Conservation (phyloP, 73 alveolate genomes). For the Urostyla sp. region DNA sequence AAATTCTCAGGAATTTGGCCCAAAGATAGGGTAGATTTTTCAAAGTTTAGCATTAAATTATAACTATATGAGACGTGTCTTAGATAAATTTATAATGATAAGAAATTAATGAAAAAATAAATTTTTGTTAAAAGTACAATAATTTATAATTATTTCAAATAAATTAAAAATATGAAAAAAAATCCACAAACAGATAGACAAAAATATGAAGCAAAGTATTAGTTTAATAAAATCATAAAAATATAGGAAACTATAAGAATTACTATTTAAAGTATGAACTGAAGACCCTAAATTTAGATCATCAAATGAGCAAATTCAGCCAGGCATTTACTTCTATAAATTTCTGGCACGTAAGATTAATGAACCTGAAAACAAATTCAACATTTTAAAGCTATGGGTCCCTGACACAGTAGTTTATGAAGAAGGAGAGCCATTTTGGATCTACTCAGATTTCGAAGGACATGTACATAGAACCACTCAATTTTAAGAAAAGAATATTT, state of each 20-base stretch:
- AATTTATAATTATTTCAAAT: too few relatives aligned
- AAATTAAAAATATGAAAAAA: neutral
- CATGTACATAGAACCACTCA: conserved; percentile 79
- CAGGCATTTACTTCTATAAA: conserved; percentile 30
- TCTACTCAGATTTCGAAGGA: conserved; percentile 81
- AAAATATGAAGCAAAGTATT: conserved; percentile 8
- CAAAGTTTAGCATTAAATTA: too few relatives aligned
- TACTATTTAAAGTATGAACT: neutral
- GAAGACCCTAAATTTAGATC: neutral
- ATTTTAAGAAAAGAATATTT: conserved; percentile 74
- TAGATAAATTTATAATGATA: conserved; percentile 20
- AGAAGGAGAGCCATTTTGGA: conserved; percentile 83
- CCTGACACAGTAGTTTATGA: conserved; percentile 86
- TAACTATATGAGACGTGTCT: too few relatives aligned
- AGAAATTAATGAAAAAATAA: neutral
- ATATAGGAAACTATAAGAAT: too few relatives aligned
- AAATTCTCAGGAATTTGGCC: too few relatives aligned
- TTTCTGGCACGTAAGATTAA: neutral
- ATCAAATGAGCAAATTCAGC: neutral
- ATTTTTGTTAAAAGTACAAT: neutral
- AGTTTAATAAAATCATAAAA: too few relatives aligned
- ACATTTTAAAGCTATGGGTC: conserved; percentile 69
- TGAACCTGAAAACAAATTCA: conserved; percentile 4
- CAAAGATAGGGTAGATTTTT: too few relatives aligned
- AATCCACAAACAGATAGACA: neutral